Evolutionary conservation across 768 basidiomycete genomes (phyloP).

Genomic region (Lactarius deliciosus): DNA sequence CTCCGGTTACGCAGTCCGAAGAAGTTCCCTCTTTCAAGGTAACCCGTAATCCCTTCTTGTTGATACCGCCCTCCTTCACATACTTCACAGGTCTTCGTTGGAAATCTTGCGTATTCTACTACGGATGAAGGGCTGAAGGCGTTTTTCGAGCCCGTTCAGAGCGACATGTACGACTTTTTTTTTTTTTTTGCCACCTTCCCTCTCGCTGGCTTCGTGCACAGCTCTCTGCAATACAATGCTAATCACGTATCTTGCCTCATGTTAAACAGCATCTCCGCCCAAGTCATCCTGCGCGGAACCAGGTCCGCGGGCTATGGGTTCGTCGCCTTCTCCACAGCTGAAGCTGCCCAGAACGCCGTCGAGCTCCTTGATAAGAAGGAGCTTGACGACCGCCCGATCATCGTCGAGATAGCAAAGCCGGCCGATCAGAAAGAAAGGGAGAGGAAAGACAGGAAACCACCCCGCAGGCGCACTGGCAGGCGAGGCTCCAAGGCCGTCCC

Average conservation of each 20-base stretch:
- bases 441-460: constrained; percentile 71
- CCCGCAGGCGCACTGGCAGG: constrained; percentile 72
- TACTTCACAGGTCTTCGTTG: constrained; percentile 76
- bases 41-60: constrained; percentile 34
- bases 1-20: constrained; percentile 76
- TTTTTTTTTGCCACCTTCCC: constrained; percentile 4
- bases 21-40: constrained; percentile 84
- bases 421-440: constrained; percentile 83
- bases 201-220: constrained; percentile 26
- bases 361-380: constrained; percentile 83
- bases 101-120: constrained; percentile 92
- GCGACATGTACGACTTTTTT: constrained; percentile 76
- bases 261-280: constrained; percentile 65
- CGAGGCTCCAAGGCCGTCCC: constrained; percentile 85
- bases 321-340: constrained; percentile 75
- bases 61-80: constrained; percentile 19
- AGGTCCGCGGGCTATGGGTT: constrained; percentile 94
- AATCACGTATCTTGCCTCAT: constrained; percentile 26
- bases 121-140: constrained; percentile 94
- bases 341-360: constrained; percentile 86
- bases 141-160: constrained; percentile 86
- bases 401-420: constrained; percentile 92
- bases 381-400: constrained; percentile 85
- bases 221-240: constrained; percentile 21
- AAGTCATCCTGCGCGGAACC: constrained; percentile 81